Evolutionary conservation across 345 rosid genomes (phyloP).

Genomic region (Camelina sativa): DNA sequence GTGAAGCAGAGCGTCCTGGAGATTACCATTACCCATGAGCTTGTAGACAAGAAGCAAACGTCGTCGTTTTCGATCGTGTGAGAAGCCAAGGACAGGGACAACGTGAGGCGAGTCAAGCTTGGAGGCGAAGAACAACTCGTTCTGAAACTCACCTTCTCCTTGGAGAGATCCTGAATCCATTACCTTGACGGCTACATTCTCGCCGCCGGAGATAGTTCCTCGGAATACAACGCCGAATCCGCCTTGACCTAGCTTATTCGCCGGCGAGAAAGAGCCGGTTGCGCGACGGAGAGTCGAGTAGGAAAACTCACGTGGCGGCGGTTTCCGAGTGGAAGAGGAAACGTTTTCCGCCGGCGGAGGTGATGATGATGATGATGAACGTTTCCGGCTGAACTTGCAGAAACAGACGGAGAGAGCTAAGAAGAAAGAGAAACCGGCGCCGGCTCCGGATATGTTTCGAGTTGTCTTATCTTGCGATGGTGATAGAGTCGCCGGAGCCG

Average conservation of each 20-base stretch:
- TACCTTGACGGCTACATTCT: constrained; percentile 76
- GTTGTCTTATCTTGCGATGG: constrained; percentile 35
- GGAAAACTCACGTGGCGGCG: constrained; percentile 63
- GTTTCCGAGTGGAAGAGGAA: constrained; percentile 45
- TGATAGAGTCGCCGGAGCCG: constrained; percentile 7
- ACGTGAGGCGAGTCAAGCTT: constrained; percentile 65
- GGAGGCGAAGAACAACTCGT: constrained; percentile 85
- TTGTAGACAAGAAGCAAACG: constrained; percentile 76
- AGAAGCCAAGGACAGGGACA: constrained; percentile 81
- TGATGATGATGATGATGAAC: constrained; percentile 26
- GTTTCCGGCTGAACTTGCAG: constrained; percentile 61
- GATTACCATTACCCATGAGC: constrained; percentile 83
- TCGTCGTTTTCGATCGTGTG: constrained; percentile 68
- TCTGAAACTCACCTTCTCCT: constrained; percentile 94
- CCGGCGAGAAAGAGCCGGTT: constrained; percentile 61
- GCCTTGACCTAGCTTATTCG: constrained; percentile 68
- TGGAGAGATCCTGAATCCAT: constrained; percentile 96
- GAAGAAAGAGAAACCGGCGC: constrained; percentile 54
- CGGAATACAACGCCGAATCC: constrained; percentile 86
- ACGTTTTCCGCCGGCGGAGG: not conserved
- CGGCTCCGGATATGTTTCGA: constrained; percentile 36
- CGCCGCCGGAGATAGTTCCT: constrained; percentile 49
- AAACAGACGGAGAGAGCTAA: constrained; percentile 57
- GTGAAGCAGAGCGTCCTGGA: constrained; percentile 85
- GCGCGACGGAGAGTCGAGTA: constrained; percentile 72